These are phyloP conservation scores for Thermothelomyces thermophilus DNA, from an alignment of 2,329 filamentous ascomycete genomes.

Conservation along the genomic window DNA sequence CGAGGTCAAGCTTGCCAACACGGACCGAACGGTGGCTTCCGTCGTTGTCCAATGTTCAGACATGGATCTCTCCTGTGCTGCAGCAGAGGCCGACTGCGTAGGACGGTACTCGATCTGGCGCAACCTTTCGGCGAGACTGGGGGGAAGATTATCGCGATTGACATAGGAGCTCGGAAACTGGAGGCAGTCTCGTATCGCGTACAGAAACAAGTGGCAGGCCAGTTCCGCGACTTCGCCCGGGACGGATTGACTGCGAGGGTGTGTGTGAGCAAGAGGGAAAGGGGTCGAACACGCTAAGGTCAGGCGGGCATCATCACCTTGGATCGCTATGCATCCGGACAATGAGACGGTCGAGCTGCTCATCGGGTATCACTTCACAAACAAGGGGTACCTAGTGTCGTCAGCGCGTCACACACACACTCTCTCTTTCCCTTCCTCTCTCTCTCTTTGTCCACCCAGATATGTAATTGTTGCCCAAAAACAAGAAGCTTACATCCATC, in stretches of 20 bases:
- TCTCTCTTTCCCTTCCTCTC: too few relatives aligned
- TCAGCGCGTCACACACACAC: too few relatives aligned
- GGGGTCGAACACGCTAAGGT: not conserved
- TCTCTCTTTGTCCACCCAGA: too few relatives aligned
- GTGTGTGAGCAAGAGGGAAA: too few relatives aligned
- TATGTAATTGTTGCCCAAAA: too few relatives aligned
- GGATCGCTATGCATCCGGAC: slow-evolving; percentile 61
- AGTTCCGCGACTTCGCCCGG: slow-evolving; percentile 20
- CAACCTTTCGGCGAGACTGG: slow-evolving; percentile 15
- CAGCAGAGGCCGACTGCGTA: too few relatives aligned
- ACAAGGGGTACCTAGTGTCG: slow-evolving; percentile 58
- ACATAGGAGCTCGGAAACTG: slow-evolving; percentile 28
- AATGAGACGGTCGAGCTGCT: slow-evolving; percentile 43
- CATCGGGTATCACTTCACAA: slow-evolving; percentile 61
- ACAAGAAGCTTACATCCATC: slow-evolving; percentile 56
- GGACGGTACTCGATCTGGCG: not conserved
- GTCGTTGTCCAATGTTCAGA: slow-evolving; percentile 40
- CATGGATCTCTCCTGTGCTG: not conserved
- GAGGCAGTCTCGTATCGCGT: slow-evolving; percentile 26
- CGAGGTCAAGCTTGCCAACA: slow-evolving; percentile 54
- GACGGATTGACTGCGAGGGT: slow-evolving; percentile 23
- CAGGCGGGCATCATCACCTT: slow-evolving; percentile 30
- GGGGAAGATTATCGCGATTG: slow-evolving; percentile 18
- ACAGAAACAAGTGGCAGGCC: slow-evolving; percentile 26
- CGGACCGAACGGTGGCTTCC: slow-evolving; percentile 47